Conservation (phyloP, 495 filamentous ascomycete species). For the Pyronema omphalodes region DNA sequence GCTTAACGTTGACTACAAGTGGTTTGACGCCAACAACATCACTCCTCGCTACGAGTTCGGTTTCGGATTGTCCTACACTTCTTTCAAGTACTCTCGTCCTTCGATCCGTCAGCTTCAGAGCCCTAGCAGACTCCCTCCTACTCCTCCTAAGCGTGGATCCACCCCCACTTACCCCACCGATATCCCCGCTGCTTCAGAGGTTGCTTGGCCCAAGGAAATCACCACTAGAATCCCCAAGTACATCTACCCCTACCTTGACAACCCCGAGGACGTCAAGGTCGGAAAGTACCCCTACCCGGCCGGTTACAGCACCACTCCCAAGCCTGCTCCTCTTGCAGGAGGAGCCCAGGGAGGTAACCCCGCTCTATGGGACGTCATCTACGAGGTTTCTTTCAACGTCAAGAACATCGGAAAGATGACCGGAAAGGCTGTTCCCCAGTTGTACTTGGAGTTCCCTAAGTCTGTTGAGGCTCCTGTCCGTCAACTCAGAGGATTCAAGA, state of each 20-base stretch:
- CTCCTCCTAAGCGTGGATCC: slow-evolving; percentile 34
- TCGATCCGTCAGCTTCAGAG: slow-evolving; percentile 23
- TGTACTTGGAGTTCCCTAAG: slow-evolving; percentile 18
- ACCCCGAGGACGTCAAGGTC: slow-evolving; percentile 26
- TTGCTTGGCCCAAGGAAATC: slow-evolving; percentile 41
- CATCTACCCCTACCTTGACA: slow-evolving; percentile 52
- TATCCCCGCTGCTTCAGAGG: slow-evolving; percentile 46
- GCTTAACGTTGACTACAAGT: slow-evolving; percentile 46
- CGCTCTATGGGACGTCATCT: slow-evolving; percentile 45
- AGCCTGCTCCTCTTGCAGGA: slow-evolving; percentile 35
- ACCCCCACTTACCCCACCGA: slow-evolving; percentile 35
- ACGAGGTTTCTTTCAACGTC: slow-evolving; percentile 40
- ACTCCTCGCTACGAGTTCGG: slow-evolving; percentile 53
- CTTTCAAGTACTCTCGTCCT: slow-evolving; percentile 35
- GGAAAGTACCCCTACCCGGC: slow-evolving; percentile 40
- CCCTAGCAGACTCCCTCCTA: slow-evolving; percentile 3
- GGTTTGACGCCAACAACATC: slow-evolving; percentile 45
- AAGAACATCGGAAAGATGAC: slow-evolving; percentile 48
- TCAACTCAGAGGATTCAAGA: slow-evolving; percentile 70
- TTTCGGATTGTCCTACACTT: slow-evolving; percentile 52
- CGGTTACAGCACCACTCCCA: slow-evolving; percentile 40
- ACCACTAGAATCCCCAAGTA: slow-evolving; percentile 43
- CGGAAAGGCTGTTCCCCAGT: slow-evolving; percentile 62
- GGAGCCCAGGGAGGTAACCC: slow-evolving; percentile 52
- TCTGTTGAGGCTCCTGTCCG: slow-evolving; percentile 20